Base-by-base conservation (phyloP, 176 grass and related monocot genomes). In the Miscanthus lutarioriparius region DNA sequence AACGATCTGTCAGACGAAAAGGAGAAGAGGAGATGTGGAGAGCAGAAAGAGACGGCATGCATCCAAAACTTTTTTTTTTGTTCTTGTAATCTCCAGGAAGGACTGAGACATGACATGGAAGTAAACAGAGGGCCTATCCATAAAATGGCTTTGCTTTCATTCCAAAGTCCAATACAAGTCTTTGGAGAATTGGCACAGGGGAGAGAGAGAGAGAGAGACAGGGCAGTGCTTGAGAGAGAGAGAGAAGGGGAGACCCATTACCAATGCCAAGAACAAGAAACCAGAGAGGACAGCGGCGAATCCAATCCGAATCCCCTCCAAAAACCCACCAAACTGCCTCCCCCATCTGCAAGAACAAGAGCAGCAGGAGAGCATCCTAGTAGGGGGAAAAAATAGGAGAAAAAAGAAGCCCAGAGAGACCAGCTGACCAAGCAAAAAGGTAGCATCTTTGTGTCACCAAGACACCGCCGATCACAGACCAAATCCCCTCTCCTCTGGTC, bases 241-340 rank as follows among this genome's bases (percentile, higher is more conserved):
- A 7, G 65, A 27, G 1, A 19, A 13, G 47, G 25, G 68, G 83
- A 64, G 40, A 53, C n/a, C 63, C 64, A 70, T 51, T 63, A 58
- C 71, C 80, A 77, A 64, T 91, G 89, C 69, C 82, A 88, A 88
- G 85, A 85, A 73, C 77, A 81, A 91, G 76, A 81, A 54, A 85
- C 80, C 72, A 88, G 70, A 70, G 70, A 70, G 76, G 68, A 17
- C 68, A 56, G 68, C n/a, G 77, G 74, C 76, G 65, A 83, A 86
- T 90, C 80, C 84, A 79, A 83, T 79, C 83, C 74, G 80, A 88
- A 82, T 85, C 86, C 72, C 71, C 65, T 88, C 82, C 80, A 70
- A 82, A 86, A 90, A 45, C 74, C 85, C 85, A 91, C 75, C 84
- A 79, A 67, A 22, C 75, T 59, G 66, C 47, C 58, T 66, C 76